Evolutionary conservation across 2,329 filamentous ascomycete genomes (phyloP), one percentile per base, ranked within the genome.

Genomic region (Madurella fahalii): DNA sequence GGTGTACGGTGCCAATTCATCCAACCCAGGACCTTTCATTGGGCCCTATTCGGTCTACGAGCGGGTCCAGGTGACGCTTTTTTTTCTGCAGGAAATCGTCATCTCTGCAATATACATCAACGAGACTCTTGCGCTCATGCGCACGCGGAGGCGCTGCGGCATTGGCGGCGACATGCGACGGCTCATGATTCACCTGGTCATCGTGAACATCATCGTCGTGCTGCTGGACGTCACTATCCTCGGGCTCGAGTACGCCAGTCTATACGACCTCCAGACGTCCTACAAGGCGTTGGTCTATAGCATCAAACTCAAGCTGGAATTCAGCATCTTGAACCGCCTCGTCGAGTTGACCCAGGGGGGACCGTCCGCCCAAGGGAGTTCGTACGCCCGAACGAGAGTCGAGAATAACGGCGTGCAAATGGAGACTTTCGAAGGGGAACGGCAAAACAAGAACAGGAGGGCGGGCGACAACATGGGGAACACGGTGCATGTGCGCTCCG

Each of bases 31-130:
- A 1, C 47, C 64, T 13, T 77, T 71, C 52, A 57, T 71, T 9
- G 37, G 52, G 5, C 71, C 66, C 7, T 80, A 79, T 56, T 71
- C 72, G 12, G 66, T 78, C 50, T 67, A 79, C 69, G 80, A 83
- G 59, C 78, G 78, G 63, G 72, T 82, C 16, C 78, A 83, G 61
- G 76, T 82, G 64, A 78, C 77, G 5, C 70, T 78, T 8, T 83
- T 83, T 62, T 81, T 77, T 60, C 51, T 81, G 12, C 80, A 83
- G 60, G 80, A 83, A 54, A 71, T 77, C 48, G 70, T 80, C 57
- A 73, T 83, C 47, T 81, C 78, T 1, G 69, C 70, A 1, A 67
- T 80, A 17, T 83, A 81, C 63, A 80, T 83, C 53, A 69, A 68
- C 64, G 77, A 82, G 58, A 79, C 80, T 0, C 65, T 77, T 54